Evolutionary conservation across 176 grass and related monocot species (phyloP), one percentile per base, ranked within the genome.

Genomic region (Cenchrus fungigraminus): DNA sequence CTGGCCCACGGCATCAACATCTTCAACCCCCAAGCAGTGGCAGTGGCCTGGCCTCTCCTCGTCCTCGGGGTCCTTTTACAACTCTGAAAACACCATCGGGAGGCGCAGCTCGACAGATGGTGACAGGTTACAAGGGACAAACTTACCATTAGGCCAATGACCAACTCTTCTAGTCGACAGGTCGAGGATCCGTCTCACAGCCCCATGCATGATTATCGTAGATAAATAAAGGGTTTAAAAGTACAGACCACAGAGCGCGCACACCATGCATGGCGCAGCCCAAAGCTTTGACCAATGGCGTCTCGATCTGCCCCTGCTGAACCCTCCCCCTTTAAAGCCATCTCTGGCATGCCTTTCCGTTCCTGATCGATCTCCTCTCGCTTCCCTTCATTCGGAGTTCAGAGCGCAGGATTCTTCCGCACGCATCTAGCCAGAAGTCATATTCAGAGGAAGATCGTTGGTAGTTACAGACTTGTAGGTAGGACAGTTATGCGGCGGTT

Each of bases 221-320:
- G 4, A 40, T 2, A 40, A 40, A 40, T 2, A 19, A 70, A 15
- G n/a, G 34, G 13, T 37, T 78, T 37, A 29, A 78, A 47, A 67
- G 74, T 65, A 79, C 87, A 78, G 59, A 40, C 25, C 25, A 25
- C 25, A 25, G 25, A 25, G 25, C 3, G 66, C 12, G 9, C 40
- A 82, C 65, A 47, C 15, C 43, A 14, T 44, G 46, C 64, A 55
- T 56, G 87, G n/a, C 57, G 51, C 28, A 6, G 15, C 54, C 52
- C 66, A 46, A 69, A 58, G 79, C 79, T 87, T 90, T 90, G 91
- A 90, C 85, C 87, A 81, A 82, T 90, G 65, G 65, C 19, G 56
- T 68, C 58, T 11, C 31, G 7, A 8, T 4, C 15, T 19, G 14
- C 11, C 22, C 17, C 6, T 2, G 6, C 17, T n/a, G 2, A 59